Evolutionary conservation across 2,329 filamentous ascomycete genomes (phyloP).

Genomic region (Aspergillus persii): DNA sequence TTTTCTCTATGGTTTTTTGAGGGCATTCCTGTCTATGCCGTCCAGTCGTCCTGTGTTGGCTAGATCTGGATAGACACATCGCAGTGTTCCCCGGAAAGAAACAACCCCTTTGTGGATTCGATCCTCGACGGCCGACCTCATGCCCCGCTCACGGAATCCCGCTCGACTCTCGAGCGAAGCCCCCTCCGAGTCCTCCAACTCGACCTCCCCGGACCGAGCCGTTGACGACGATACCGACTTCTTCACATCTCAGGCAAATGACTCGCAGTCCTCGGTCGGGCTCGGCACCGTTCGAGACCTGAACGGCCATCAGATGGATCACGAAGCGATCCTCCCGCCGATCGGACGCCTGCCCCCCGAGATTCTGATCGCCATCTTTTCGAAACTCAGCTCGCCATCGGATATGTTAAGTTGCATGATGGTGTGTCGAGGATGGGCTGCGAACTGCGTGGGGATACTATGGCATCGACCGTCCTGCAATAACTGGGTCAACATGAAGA

Average conservation of each 20-base stretch:
- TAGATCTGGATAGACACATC: conserved; percentile 7
- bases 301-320: conserved; percentile 59
- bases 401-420: conserved; percentile 88
- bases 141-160: conserved; percentile 38
- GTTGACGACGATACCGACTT: conserved; percentile 91
- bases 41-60: conserved; percentile 2
- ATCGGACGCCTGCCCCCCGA: conserved; percentile 87
- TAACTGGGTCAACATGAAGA: conserved; percentile 76
- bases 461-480: conserved; percentile 94
- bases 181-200: conserved; percentile 44
- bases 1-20: conserved; percentile 5
- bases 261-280: conserved; percentile 88
- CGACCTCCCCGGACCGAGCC: conserved; percentile 52
- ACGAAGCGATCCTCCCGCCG: conserved; percentile 49
- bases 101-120: neutral
- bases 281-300: conserved; percentile 74
- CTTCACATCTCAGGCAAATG: conserved; percentile 76
- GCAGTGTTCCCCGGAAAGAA: conserved; percentile 3
- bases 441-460: conserved; percentile 85
- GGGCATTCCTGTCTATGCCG: conserved; percentile 12
- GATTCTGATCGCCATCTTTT: conserved; percentile 89
- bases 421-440: conserved; percentile 90
- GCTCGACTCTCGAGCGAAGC: conserved; percentile 40
- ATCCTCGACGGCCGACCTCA: conserved; percentile 14
- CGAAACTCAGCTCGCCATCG: conserved; percentile 70